phyloP scores from a whole-genome alignment of 768 basidiomycete genomes.

The Boletus vermiculosoides region DNA sequence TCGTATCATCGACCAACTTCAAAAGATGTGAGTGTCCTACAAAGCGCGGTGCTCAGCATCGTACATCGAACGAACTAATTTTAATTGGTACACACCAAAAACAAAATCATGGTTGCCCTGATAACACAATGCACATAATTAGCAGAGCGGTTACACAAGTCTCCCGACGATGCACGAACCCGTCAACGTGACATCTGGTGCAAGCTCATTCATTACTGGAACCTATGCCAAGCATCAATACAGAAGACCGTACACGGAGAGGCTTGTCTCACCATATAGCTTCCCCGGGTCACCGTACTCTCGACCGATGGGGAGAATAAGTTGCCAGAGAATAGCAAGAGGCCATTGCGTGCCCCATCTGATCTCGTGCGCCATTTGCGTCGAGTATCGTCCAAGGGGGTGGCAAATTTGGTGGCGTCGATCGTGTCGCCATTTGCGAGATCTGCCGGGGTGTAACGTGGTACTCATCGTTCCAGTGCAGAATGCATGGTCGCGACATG shows the following conservation, averaged over 20 bases:
- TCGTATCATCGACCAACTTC: constrained; percentile 67
- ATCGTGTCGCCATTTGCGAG: constrained; percentile 58
- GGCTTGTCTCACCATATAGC: constrained; percentile 69
- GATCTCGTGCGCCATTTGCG: constrained; percentile 48
- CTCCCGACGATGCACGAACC: constrained; percentile 46
- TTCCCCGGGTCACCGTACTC: constrained; percentile 83
- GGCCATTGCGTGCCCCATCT: constrained; percentile 62
- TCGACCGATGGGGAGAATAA: constrained; percentile 86
- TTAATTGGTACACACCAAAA: constrained; percentile 54
- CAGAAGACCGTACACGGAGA: neutral
- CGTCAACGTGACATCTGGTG: constrained; percentile 75
- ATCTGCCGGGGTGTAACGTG: constrained; percentile 78
- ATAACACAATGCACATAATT: neutral
- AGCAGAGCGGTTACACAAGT: neutral
- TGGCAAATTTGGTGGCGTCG: constrained; percentile 84
- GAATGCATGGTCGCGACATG: constrained; percentile 44
- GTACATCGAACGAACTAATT: neutral
- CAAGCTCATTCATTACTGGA: constrained; percentile 79
- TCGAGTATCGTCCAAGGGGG: constrained; percentile 62
- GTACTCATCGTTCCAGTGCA: constrained; percentile 85
- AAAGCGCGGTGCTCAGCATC: neutral
- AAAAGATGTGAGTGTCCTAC: constrained; percentile 63
- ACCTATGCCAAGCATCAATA: constrained; percentile 47
- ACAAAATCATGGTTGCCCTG: constrained; percentile 93
- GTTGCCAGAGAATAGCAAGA: constrained; percentile 87